Conservation (phyloP, 768 basidiomycete species). For the Boletus huronensis region DNA sequence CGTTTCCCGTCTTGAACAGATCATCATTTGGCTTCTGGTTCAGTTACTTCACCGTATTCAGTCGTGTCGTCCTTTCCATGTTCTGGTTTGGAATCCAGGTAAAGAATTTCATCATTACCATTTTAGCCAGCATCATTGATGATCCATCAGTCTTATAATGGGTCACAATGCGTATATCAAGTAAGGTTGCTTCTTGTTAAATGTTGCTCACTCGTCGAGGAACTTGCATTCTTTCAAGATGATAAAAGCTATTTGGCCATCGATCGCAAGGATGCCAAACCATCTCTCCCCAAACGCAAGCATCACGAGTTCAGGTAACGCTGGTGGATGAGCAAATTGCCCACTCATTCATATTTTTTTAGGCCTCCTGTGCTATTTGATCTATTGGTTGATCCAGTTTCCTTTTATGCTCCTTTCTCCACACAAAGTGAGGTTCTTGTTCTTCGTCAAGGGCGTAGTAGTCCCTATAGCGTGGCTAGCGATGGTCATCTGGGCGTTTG, state of each 20-base stretch:
- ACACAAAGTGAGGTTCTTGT: slow-evolving; percentile 72
- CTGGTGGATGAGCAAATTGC: background rate
- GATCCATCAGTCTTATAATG: slow-evolving; percentile 43
- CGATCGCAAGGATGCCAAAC: slow-evolving; percentile 61
- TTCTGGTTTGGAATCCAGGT: slow-evolving; percentile 83
- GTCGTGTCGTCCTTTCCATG: slow-evolving; percentile 69
- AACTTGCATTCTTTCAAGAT: slow-evolving; percentile 36
- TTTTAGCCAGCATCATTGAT: background rate
- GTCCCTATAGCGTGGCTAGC: slow-evolving; percentile 65
- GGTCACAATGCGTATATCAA: slow-evolving; percentile 76
- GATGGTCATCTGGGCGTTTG: slow-evolving; percentile 78
- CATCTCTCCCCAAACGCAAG: slow-evolving; percentile 51
- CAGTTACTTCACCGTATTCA: slow-evolving; percentile 81
- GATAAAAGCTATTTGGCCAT: slow-evolving; percentile 84
- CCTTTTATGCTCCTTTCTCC: slow-evolving; percentile 76
- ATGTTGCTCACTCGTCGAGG: background rate
- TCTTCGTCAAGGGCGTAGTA: slow-evolving; percentile 62
- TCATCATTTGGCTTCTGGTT: slow-evolving; percentile 90
- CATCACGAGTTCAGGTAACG: slow-evolving; percentile 60
- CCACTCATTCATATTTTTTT: background rate
- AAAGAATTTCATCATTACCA: background rate
- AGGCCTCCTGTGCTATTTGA: slow-evolving; percentile 73
- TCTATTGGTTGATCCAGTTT: slow-evolving; percentile 77
- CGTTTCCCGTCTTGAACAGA: slow-evolving; percentile 75
- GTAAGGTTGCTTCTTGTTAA: slow-evolving; percentile 11